Conservation (phyloP, 805 yeast species). For the Saccharomycopsis oosterbeekiorum region DNA sequence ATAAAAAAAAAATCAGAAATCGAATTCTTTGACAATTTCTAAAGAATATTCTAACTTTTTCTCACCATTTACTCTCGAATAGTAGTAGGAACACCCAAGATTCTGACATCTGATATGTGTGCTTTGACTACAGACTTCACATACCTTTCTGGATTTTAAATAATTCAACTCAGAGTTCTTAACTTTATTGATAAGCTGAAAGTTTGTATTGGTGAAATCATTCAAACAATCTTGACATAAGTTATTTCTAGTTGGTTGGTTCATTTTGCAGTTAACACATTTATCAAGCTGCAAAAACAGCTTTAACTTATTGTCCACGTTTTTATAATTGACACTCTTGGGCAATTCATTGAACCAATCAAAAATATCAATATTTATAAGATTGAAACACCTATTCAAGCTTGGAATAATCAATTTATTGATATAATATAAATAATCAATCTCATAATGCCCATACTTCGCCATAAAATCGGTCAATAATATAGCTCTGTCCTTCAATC, state of each 20-base stretch:
- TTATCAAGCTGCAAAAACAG: neutral
- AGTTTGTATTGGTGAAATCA: neutral
- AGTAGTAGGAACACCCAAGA: neutral
- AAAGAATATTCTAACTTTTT: neutral
- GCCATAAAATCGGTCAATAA: slow-evolving; percentile 67
- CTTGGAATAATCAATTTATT: slow-evolving; percentile 83
- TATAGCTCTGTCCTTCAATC: slow-evolving; percentile 67
- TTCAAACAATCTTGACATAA: neutral
- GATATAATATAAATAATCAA: slow-evolving; percentile 84
- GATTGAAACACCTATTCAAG: slow-evolving; percentile 67
- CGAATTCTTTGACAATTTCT: neutral
- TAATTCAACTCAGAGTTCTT: neutral
- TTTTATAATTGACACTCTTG: neutral
- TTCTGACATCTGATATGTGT: neutral
- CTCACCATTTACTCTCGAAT: neutral
- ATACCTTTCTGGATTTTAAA: neutral
- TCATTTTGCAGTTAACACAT: neutral
- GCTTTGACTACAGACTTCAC: neutral
- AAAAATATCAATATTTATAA: slow-evolving; percentile 71
- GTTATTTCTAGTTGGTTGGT: neutral
- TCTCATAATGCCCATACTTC: slow-evolving; percentile 23
- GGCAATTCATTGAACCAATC: slow-evolving; percentile 74
- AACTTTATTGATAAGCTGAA: neutral
- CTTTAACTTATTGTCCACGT: neutral
- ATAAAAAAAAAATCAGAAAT: neutral